Percentiles rank a stretch among this genome's conserved stretches.
Conservation (phyloP, 805 yeast genomes). For the Grigorovia transvaalensis region DNA sequence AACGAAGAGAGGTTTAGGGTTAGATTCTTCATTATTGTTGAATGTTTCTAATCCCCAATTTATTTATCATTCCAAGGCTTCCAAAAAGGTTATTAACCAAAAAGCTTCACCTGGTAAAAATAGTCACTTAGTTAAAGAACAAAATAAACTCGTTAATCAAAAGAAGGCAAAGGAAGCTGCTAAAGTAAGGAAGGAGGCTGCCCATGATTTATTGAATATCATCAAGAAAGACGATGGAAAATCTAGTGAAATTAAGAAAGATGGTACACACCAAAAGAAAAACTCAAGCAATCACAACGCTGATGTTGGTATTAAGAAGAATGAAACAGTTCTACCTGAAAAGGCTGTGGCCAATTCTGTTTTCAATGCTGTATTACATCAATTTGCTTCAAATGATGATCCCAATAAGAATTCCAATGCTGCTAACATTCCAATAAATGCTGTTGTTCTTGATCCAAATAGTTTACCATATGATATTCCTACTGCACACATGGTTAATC, state of each 20-base stretch:
- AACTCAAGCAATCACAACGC: background rate
- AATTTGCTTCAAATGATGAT: slow-evolving; percentile 15
- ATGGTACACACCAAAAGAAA: slow-evolving; percentile 3
- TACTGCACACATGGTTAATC: slow-evolving; percentile 9
- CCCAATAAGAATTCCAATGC: slow-evolving; percentile 3
- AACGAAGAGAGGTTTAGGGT: slow-evolving; percentile 72
- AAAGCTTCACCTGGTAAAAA: background rate
- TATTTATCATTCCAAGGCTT: slow-evolving; percentile 62
- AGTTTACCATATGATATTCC: slow-evolving; percentile 22
- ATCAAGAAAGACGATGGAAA: slow-evolving; percentile 30
- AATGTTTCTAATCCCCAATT: slow-evolving; percentile 69
- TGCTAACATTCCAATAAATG: slow-evolving; percentile 2
- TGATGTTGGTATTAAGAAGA: background rate
- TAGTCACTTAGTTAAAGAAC: background rate
- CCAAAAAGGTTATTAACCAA: slow-evolving; percentile 24
- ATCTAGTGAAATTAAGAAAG: background rate
- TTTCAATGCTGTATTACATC: slow-evolving; percentile 27
- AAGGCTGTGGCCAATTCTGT: slow-evolving; percentile 23
- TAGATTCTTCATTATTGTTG: slow-evolving; percentile 72
- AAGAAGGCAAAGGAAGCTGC: slow-evolving; percentile 18
- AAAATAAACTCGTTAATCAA: slow-evolving; percentile 1
- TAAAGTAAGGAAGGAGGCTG: slow-evolving; percentile 23
- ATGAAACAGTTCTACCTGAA: slow-evolving; percentile 15
- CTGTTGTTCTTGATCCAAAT: slow-evolving; percentile 12
- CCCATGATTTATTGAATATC: slow-evolving; percentile 36